Conservation (phyloP, 2,329 filamentous ascomycete species). For the Didymella pinodella region DNA sequence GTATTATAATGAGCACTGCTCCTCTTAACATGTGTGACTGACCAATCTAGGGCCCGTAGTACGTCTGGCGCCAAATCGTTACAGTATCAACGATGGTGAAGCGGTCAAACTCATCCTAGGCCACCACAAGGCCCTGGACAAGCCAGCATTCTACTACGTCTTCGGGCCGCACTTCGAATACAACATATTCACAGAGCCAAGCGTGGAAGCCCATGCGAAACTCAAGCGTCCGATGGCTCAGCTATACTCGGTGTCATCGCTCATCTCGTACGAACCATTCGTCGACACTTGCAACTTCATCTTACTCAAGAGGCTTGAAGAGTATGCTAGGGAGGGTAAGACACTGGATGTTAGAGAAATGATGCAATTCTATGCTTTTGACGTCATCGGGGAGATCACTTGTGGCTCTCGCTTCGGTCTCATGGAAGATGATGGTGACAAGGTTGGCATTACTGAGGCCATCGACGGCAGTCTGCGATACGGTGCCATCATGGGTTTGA, state of each 20-base stretch:
- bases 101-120: constrained; percentile 21
- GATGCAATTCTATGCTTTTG: constrained; percentile 60
- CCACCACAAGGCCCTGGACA: constrained; percentile 17
- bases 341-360: constrained; percentile 54
- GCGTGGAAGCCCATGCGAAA: constrained; percentile 45
- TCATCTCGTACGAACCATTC: constrained; percentile 52
- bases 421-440: constrained; percentile 26
- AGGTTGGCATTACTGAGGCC: constrained; percentile 8
- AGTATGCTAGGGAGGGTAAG: constrained; percentile 29
- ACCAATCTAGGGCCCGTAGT: constrained; percentile 19
- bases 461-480: constrained; percentile 4
- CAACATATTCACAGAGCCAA: constrained; percentile 51
- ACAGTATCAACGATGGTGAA: constrained; percentile 25
- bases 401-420: constrained; percentile 41
- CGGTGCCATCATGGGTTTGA: constrained; percentile 6
- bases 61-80: constrained; percentile 26
- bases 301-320: constrained; percentile 43
- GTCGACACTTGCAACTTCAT: constrained; percentile 48
- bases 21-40: neutral
- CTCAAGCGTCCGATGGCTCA: constrained; percentile 48
- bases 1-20: constrained; percentile 43
- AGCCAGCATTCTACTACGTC: constrained; percentile 39
- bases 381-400: constrained; percentile 62
- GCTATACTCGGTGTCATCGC: constrained; percentile 50
- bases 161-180: too few relatives aligned